Evolutionary conservation across 2,329 filamentous ascomycete species (phyloP), one percentile per base, ranked within the genome.

Genomic region (Aspergillus pseudonomiae): DNA sequence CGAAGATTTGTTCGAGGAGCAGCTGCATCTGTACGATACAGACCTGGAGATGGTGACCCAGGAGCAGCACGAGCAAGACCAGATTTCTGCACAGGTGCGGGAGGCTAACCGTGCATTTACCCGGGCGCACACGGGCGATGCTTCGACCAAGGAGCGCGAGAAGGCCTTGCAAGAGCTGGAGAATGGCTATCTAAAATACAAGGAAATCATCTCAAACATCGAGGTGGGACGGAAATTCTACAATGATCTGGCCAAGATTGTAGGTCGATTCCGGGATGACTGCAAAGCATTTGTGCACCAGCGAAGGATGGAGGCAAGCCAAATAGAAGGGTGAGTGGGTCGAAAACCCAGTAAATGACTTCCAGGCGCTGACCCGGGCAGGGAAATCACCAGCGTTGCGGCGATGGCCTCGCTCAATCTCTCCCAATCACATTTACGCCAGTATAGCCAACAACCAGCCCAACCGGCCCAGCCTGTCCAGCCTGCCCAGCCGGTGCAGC

Each of bases 151-250:
- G 64, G 93, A 96, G 73, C 88, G 95, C 16, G 94, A 98, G 75
- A 86, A 91, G 69, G 93, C 93, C 0, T 80, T 99, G 56, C 95
- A 99, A 78, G 88, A 86, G 65, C 83, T 99, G 11, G 94, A 98
- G 77, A 93, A 91, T 67, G 94, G 93, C 0, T 98, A 96, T 75
- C 89, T 93, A 78, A 96, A 94, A 79, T 98, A 98, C 82, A 97
- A 97, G 79, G 94, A 99, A 76, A 92, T 98, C 62, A 88, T 97
- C 62, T 92, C 88, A 68, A 97, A 98, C 74, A 84, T 97, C 3
- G 94, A 98, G 68, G 92, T 91, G 0, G 95, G 93, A 0, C 85
- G 94, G 59, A 97, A 95, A 76, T 99, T 99, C 75, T 99, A 98
- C 81, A 99, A 99, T 70, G 94, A 98, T 73, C 84, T 99, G 5